These are phyloP conservation scores for Alternaria conjuncta DNA, from an alignment of 2,329 filamentous ascomycete genomes.

Conservation along the genomic window DNA sequence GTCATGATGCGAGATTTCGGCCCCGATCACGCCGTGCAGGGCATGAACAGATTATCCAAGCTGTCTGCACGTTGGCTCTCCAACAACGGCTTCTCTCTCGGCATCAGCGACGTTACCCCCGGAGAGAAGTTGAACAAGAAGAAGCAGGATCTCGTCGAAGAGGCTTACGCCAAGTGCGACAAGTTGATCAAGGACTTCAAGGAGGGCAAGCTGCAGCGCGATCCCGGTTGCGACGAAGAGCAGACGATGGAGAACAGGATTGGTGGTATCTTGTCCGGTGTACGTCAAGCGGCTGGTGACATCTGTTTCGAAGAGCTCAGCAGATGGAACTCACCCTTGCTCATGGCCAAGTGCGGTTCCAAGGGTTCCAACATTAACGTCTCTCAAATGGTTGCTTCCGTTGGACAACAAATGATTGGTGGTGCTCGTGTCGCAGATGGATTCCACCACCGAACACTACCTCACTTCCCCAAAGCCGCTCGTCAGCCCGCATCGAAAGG, in stretches of 20 bases:
- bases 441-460: constrained; percentile 92
- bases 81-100: constrained; percentile 94
- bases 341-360: constrained; percentile 97
- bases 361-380: constrained; percentile 99
- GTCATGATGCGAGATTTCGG: constrained; percentile 95
- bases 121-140: constrained; percentile 71
- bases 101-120: constrained; percentile 92
- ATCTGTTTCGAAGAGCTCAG: constrained; percentile 90
- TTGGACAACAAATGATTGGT: constrained; percentile 97
- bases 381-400: constrained; percentile 96
- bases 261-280: constrained; percentile 88
- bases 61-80: constrained; percentile 87
- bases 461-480: constrained; percentile 93
- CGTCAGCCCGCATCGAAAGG: constrained; percentile 94
- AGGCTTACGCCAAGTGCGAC: constrained; percentile 82
- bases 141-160: constrained; percentile 77
- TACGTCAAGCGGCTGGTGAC: constrained; percentile 88
- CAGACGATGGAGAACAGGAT: constrained; percentile 90
- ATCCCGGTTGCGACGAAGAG: constrained; percentile 88
- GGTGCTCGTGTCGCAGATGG: constrained; percentile 92
- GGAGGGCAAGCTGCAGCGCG: constrained; percentile 79
- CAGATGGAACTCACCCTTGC: constrained; percentile 87
- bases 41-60: constrained; percentile 93
- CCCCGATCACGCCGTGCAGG: constrained; percentile 82
- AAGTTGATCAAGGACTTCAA: constrained; percentile 83